phyloP scores from a whole-genome alignment of 1,139 yeast genomes.

The Saccharomyces hybrid region DNA sequence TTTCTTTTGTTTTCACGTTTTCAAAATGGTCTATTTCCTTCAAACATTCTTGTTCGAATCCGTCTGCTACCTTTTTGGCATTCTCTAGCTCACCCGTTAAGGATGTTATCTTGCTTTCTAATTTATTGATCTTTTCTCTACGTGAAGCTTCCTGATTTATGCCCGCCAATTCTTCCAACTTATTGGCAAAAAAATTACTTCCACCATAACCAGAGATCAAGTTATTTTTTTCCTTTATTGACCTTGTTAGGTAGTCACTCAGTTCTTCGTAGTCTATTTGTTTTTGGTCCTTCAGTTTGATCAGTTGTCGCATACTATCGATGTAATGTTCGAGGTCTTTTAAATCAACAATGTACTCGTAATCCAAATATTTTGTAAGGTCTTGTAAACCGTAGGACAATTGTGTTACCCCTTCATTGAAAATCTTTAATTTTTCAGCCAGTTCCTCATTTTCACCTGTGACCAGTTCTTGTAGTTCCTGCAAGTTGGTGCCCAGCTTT shows the following conservation, averaged over 20 bases:
- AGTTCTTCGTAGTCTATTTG: constrained; percentile 85
- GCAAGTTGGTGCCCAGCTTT: constrained; percentile 62
- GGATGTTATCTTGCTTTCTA: constrained; percentile 50
- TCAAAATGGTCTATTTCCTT: constrained; percentile 81
- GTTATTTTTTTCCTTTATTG: constrained; percentile 57
- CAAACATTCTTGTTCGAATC: constrained; percentile 55
- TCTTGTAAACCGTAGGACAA: constrained; percentile 41
- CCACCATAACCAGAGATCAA: constrained; percentile 52
- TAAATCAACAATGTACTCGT: constrained; percentile 71
- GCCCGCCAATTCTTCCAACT: constrained; percentile 54
- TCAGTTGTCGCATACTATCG: constrained; percentile 61
- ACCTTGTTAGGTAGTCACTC: constrained; percentile 65
- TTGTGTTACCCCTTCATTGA: constrained; percentile 46
- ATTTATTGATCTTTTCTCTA: constrained; percentile 43
- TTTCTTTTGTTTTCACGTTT: constrained; percentile 66
- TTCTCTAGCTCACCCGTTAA: constrained; percentile 52
- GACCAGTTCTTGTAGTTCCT: constrained; percentile 56
- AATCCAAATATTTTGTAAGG: constrained; percentile 62
- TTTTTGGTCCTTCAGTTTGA: constrained; percentile 84
- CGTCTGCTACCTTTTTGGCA: constrained; percentile 65
- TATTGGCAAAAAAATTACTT: constrained; percentile 45
- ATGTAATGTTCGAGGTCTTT: constrained; percentile 87
- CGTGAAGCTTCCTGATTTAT: constrained; percentile 51
- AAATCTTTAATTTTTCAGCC: constrained; percentile 45
- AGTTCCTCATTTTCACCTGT: constrained; percentile 34